Evolutionary conservation across 305 asterid species (phyloP), one percentile per base, ranked within the genome.

Genomic region (Plantago lanceolata): DNA sequence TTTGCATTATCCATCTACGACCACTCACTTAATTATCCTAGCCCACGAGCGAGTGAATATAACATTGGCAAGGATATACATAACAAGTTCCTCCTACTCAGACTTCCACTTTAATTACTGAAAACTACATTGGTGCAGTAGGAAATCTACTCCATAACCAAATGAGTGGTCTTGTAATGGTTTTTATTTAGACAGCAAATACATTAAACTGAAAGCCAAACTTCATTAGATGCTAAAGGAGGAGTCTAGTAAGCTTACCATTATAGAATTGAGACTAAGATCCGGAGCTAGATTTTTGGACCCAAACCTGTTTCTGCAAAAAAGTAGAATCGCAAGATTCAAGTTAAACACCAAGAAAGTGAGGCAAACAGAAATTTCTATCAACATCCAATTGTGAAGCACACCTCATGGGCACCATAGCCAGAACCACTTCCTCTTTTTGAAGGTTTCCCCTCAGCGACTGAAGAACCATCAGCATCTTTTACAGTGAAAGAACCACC

Each of bases 231-330:
- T 50, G 55, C 59, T 61, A 62, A 55, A 4, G 47, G 48, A 71
- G 47, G 48, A 71, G 55, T 64, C n/a, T 13, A 53, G 8, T 58
- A 67, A 65, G 64, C 82, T 73, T 70, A 82, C 89, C 81, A 59
- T 3, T 68, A 57, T 49, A 66, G 74, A 68, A 68, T 15, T 73
- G 71, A 63, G 68, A 69, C 77, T 81, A 83, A 63, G 89, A 75
- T 49, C 84, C 90, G 43, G 94, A 78, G 71, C 83, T 71, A 50
- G 94, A 85, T 85, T 85, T 85, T 74, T 85, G 94, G 76, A 85
- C 87, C 94, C 94, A 85, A 71, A 83, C 85, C 76, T 81, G 89
- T 71, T 85, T 85, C 94, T 85, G 94, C 68, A 77, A 73, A 48
- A 66, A 68, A 14, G 62, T 63, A 43, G 53, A 48, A 60, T 53